These are phyloP conservation scores for Kazachstania martiniae DNA, from an alignment of 805 yeast genomes.

Conservation along the genomic window DNA sequence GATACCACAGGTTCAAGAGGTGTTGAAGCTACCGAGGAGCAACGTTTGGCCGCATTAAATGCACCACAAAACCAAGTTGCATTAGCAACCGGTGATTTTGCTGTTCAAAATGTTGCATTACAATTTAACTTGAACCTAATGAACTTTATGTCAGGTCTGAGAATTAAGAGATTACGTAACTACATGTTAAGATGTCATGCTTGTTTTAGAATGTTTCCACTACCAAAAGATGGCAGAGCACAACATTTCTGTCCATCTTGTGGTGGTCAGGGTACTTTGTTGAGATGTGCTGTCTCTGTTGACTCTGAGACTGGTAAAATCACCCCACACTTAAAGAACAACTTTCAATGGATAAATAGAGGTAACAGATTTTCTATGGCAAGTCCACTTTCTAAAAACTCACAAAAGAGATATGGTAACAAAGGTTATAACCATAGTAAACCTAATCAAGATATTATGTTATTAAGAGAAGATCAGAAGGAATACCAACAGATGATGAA, in stretches of 20 bases:
- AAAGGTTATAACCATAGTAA: constrained; percentile 71
- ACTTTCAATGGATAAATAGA: constrained; percentile 87
- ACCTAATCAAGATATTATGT: constrained; percentile 35
- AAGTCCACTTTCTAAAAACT: constrained; percentile 75
- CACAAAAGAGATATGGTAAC: constrained; percentile 62
- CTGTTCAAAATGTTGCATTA: constrained; percentile 89
- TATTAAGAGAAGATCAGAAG: constrained; percentile 85
- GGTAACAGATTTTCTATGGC: constrained; percentile 78
- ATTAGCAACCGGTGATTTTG: constrained; percentile 90
- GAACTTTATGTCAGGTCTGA: constrained; percentile 75
- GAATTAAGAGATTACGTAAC: constrained; percentile 74
- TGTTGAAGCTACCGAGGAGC: constrained; percentile 25
- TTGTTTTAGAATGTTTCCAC: constrained; percentile 74
- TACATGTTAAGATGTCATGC: constrained; percentile 97
- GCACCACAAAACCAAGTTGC: constrained; percentile 56
- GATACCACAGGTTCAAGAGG: constrained; percentile 32
- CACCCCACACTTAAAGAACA: constrained; percentile 78
- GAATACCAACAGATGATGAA: constrained; percentile 84
- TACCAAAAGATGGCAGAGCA: constrained; percentile 64
- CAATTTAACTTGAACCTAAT: constrained; percentile 83
- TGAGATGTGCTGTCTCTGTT: constrained; percentile 85
- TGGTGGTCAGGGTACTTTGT: constrained; percentile 77
- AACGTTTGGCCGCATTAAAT: constrained; percentile 13
- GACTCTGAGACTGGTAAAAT: constrained; percentile 69
- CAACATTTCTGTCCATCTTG: constrained; percentile 90